Conservation (phyloP, 331 rosid genomes). For the Acacia concinna region DNA sequence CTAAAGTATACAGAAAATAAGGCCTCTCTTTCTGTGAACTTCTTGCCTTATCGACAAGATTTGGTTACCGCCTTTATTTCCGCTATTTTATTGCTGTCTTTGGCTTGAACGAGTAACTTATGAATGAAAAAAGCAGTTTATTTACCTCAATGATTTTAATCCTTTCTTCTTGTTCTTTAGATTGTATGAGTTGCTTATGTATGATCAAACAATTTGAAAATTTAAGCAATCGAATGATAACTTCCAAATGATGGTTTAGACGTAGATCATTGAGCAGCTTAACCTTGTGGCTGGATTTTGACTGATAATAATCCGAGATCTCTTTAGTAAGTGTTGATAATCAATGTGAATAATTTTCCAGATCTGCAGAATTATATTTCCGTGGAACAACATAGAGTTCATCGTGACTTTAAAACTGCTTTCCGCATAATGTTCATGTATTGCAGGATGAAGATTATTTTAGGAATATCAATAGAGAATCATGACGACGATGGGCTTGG, state of each 20-base stretch:
- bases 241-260: not conserved
- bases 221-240: not conserved
- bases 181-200: not conserved
- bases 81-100: too few relatives aligned
- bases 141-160: not conserved
- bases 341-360: constrained; percentile 1
- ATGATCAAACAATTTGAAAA: not conserved
- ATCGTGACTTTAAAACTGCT: not conserved
- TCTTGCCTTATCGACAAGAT: not conserved
- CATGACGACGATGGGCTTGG: not conserved
- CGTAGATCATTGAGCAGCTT: not conserved
- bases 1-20: not conserved
- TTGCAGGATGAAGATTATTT: not conserved
- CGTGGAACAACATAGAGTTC: not conserved
- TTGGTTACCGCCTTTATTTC: not conserved
- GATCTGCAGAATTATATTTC: not conserved
- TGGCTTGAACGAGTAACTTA: not conserved
- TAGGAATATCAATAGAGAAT: constrained; percentile 1
- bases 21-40: constrained; percentile 5
- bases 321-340: not conserved
- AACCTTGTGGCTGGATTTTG: not conserved
- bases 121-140: not conserved
- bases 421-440: not conserved
- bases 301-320: not conserved
- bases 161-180: not conserved